Conservation (phyloP, 2,329 filamentous ascomycete genomes). For the Epichloe glyceriae region DNA sequence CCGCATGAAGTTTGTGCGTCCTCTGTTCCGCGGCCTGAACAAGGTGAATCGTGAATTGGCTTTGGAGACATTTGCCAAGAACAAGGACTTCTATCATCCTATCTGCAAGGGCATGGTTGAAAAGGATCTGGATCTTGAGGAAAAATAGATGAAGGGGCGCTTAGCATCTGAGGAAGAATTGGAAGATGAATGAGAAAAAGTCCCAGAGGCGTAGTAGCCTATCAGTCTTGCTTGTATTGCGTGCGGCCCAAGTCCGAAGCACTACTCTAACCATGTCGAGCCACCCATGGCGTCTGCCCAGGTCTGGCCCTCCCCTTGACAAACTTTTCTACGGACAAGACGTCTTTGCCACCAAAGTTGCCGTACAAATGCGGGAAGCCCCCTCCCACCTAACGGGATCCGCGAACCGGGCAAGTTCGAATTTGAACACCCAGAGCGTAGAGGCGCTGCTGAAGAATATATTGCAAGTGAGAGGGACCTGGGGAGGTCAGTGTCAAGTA, state of each 20-base stretch:
- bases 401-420: constrained; percentile 33
- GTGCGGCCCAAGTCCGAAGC: background rate
- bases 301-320: constrained; percentile 26
- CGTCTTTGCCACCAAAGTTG: constrained; percentile 40
- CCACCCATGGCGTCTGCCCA: constrained; percentile 34
- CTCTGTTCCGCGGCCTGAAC: constrained; percentile 65
- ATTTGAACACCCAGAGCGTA: constrained; percentile 38
- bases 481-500: background rate
- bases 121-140: constrained; percentile 54
- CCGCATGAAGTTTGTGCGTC: constrained; percentile 93
- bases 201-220: no score
- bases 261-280: constrained; percentile 29
- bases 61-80: constrained; percentile 69
- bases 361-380: constrained; percentile 48
- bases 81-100: constrained; percentile 89
- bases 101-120: constrained; percentile 79
- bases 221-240: background rate
- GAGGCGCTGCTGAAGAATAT: constrained; percentile 28
- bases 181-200: background rate
- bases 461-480: constrained; percentile 32
- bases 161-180: background rate
- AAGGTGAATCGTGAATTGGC: constrained; percentile 64
- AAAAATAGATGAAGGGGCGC: background rate
- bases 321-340: constrained; percentile 35
- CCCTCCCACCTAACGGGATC: constrained; percentile 40